These are phyloP conservation scores for Suillus ampliporus DNA, from an alignment of 768 basidiomycete genomes.

Conservation along the genomic window DNA sequence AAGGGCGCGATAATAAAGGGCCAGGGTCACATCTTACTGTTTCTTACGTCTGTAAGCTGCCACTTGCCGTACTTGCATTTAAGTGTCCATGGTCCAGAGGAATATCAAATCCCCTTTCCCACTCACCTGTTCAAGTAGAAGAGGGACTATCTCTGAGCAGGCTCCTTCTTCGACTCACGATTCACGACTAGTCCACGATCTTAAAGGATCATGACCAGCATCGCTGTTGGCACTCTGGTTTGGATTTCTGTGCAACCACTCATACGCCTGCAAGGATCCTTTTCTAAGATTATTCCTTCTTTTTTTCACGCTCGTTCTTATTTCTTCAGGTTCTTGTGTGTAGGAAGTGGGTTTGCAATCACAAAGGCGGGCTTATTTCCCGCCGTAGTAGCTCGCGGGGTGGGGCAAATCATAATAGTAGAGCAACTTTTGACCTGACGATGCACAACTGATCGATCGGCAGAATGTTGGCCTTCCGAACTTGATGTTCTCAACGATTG, in stretches of 20 bases:
- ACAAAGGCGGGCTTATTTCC: constrained; percentile 69
- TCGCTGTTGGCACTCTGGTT: constrained; percentile 52
- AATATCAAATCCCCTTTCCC: not conserved
- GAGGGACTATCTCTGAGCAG: not conserved
- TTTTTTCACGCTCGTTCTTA: constrained; percentile 10
- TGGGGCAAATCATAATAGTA: constrained; percentile 66
- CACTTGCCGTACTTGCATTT: not conserved
- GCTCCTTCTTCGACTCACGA: not conserved
- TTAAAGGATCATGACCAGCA: constrained; percentile 20
- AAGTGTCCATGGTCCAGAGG: not conserved
- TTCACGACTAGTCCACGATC: not conserved
- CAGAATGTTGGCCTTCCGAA: constrained; percentile 42
- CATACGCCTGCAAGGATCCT: constrained; percentile 55
- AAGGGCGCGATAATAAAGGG: no score
- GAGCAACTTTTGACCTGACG: constrained; percentile 5
- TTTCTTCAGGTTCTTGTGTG: constrained; percentile 54
- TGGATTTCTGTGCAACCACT: constrained; percentile 69
- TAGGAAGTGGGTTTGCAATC: constrained; percentile 58
- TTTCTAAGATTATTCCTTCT: constrained; percentile 12
- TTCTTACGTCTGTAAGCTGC: not conserved
- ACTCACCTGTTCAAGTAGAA: no score
- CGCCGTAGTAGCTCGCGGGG: constrained; percentile 58
- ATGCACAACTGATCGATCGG: constrained; percentile 4
- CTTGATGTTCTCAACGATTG: constrained; percentile 74
- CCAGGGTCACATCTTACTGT: not conserved